phyloP scores from a whole-genome alignment of 306 rosid species.

The Malus asiatica region DNA sequence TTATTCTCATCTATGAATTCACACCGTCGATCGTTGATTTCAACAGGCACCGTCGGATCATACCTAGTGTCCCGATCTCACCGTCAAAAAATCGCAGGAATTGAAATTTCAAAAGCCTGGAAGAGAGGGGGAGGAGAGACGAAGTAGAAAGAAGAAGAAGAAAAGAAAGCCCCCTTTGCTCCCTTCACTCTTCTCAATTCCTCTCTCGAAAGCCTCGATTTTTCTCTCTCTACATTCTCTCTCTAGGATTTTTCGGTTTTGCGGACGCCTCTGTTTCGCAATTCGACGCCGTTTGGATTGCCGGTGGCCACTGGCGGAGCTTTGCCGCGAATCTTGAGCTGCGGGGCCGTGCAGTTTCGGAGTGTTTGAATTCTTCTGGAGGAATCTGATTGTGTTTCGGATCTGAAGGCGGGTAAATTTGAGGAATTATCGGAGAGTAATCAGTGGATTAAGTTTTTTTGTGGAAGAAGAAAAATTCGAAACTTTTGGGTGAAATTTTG shows the following conservation, averaged over 20 bases:
- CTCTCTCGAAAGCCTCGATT: conserved; percentile 14
- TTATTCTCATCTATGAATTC: conserved; percentile 41
- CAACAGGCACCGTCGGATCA: conserved; percentile 34
- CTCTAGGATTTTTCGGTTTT: neutral
- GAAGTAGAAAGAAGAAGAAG: conserved; percentile 35
- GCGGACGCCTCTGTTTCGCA: neutral
- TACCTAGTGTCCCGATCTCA: conserved; percentile 15
- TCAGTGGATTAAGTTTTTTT: conserved; percentile 30
- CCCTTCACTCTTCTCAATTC: conserved; percentile 18
- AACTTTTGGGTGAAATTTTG: conserved; percentile 6
- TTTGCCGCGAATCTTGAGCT: conserved; percentile 38
- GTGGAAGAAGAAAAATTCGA: neutral
- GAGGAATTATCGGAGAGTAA: conserved; percentile 31
- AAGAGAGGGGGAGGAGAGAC: conserved; percentile 88
- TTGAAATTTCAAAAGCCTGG: conserved; percentile 90
- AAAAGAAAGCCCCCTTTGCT: conserved; percentile 21
- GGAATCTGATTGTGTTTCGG: neutral
- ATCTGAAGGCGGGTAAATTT: conserved; percentile 1
- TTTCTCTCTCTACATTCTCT: conserved; percentile 7
- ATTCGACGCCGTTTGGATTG: conserved; percentile 28
- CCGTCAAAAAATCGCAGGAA: conserved; percentile 71
- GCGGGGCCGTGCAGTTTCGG: conserved; percentile 8
- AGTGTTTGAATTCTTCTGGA: neutral
- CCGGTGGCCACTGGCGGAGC: conserved; percentile 19
- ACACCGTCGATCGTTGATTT: conserved; percentile 25